These are phyloP conservation scores for Bipolaris oryzae DNA, from an alignment of 2,329 filamentous ascomycete species.

Conservation along the genomic window DNA sequence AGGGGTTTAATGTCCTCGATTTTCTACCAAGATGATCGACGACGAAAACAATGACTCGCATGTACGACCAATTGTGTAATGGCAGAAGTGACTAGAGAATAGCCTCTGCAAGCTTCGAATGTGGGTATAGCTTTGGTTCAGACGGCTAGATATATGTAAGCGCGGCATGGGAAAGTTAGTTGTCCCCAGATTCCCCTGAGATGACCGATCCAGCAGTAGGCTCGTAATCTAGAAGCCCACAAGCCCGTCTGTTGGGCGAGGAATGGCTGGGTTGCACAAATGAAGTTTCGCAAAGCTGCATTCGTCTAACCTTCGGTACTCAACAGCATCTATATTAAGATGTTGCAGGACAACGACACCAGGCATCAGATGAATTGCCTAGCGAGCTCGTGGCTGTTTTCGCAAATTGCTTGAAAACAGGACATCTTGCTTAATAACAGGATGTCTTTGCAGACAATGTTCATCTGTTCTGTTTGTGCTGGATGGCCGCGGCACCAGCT, in stretches of 20 bases:
- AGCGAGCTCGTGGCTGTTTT: neutral
- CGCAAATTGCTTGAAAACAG: neutral
- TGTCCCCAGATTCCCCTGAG: neutral
- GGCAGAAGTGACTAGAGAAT: neutral
- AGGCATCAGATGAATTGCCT: neutral
- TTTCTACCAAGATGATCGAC: neutral
- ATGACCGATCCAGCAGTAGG: neutral
- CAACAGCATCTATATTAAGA: neutral
- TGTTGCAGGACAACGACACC: neutral
- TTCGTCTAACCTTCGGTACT: neutral
- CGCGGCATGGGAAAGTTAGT: neutral
- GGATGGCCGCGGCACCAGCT: too few species aligned
- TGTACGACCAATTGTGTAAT: neutral
- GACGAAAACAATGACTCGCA: neutral
- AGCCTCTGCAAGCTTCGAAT: neutral
- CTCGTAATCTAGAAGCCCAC: neutral
- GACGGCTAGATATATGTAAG: neutral
- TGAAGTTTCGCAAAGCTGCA: neutral
- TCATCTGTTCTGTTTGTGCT: too few species aligned
- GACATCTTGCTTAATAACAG: neutral
- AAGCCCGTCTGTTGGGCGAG: neutral
- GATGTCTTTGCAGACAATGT: too few species aligned
- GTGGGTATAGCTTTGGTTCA: neutral
- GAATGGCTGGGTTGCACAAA: neutral
- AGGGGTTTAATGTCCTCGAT: slow-evolving; percentile 2